phyloP scores from a whole-genome alignment of 108 stramenopile genomes.

The Craspedostauros australis region DNA sequence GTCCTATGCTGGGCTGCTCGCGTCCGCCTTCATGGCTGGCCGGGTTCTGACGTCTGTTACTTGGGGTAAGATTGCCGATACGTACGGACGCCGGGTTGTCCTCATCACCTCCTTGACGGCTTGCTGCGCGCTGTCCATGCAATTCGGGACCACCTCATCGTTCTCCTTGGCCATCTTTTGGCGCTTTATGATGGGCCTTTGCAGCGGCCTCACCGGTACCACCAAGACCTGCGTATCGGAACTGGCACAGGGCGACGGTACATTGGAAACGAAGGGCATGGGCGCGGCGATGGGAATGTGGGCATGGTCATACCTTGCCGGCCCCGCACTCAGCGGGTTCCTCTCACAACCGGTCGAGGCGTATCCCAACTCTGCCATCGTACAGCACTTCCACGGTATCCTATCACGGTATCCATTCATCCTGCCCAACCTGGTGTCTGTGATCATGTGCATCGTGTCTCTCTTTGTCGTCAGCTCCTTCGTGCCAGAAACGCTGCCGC shows the following conservation, averaged over 20 bases:
- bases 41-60: slow-evolving; percentile 34
- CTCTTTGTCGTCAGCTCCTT: slow-evolving; percentile 18
- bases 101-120: slow-evolving; percentile 33
- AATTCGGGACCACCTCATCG: slow-evolving; percentile 51
- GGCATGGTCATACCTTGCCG: slow-evolving; percentile 49
- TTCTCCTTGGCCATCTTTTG: slow-evolving; percentile 39
- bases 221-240: slow-evolving; percentile 55
- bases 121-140: slow-evolving; percentile 36
- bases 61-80: slow-evolving; percentile 59
- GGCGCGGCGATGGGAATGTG: no score
- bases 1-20: slow-evolving; percentile 55
- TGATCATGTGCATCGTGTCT: slow-evolving; percentile 27
- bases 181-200: slow-evolving; percentile 39
- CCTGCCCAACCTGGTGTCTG: slow-evolving; percentile 47
- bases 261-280: slow-evolving; percentile 39
- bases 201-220: slow-evolving; percentile 54
- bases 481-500: slow-evolving; percentile 51
- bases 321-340: slow-evolving; percentile 52
- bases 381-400: slow-evolving; percentile 2
- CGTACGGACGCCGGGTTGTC: slow-evolving; percentile 53
- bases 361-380: slow-evolving; percentile 1
- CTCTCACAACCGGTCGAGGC: slow-evolving; percentile 45
- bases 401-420: slow-evolving; percentile 49
- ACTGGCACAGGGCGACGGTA: slow-evolving; percentile 34
- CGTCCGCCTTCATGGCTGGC: slow-evolving; percentile 68